phyloP scores from a whole-genome alignment of 768 basidiomycete genomes.

The Leccinum truebloodii region DNA sequence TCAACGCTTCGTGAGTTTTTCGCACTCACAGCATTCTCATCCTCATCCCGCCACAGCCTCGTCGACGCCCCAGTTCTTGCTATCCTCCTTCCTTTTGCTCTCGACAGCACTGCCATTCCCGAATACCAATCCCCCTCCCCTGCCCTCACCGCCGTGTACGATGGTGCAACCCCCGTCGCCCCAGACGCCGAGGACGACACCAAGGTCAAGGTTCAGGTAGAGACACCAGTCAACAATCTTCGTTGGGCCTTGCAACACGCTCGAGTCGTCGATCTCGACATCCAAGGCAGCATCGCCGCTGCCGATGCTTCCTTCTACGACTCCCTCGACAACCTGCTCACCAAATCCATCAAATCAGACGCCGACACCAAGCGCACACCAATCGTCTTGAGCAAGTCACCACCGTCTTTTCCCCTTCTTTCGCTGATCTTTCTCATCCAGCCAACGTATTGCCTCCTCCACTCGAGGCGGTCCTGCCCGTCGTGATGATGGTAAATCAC shows the following conservation, averaged over 20 bases:
- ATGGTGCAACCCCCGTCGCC: slow-evolving; percentile 41
- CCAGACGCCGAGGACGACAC: slow-evolving; percentile 21
- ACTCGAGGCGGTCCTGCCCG: slow-evolving; percentile 65
- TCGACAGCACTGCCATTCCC: slow-evolving; percentile 49
- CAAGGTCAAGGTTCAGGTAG: slow-evolving; percentile 25
- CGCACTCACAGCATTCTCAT: neutral
- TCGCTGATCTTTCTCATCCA: slow-evolving; percentile 31
- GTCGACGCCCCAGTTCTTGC: slow-evolving; percentile 48
- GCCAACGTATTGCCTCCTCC: slow-evolving; percentile 83
- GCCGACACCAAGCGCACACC: slow-evolving; percentile 42
- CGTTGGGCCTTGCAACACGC: slow-evolving; percentile 65
- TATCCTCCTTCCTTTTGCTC: slow-evolving; percentile 59
- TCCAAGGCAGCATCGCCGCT: slow-evolving; percentile 52
- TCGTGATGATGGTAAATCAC: slow-evolving; percentile 79
- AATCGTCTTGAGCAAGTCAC: slow-evolving; percentile 61
- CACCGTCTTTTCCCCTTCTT: neutral
- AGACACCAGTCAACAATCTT: slow-evolving; percentile 53
- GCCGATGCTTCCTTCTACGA: slow-evolving; percentile 57
- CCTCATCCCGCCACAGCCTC: slow-evolving; percentile 13
- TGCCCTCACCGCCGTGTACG: slow-evolving; percentile 59
- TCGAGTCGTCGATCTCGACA: slow-evolving; percentile 69
- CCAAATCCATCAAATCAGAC: slow-evolving; percentile 49
- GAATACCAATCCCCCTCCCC: slow-evolving; percentile 30
- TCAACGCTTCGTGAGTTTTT: slow-evolving; percentile 41
- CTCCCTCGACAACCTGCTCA: slow-evolving; percentile 68